These are phyloP conservation scores for Verticillium albo-atrum DNA, from an alignment of 2,329 filamentous ascomycete species.

Conservation along the genomic window DNA sequence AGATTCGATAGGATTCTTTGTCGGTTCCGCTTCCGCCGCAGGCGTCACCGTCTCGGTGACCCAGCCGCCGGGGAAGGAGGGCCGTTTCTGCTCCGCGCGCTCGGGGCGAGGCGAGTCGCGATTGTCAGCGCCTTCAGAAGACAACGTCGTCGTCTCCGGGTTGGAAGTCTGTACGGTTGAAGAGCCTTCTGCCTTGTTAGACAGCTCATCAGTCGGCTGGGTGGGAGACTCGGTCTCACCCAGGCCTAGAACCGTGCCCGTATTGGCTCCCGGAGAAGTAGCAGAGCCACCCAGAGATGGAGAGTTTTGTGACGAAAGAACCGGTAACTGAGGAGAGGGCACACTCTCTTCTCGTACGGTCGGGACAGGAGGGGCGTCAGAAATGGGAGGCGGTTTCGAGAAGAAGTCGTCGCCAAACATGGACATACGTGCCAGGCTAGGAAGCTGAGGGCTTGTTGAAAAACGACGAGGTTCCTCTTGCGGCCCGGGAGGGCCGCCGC, in stretches of 20 bases:
- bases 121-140: background rate
- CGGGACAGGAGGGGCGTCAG: background rate
- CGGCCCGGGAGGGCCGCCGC: background rate
- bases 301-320: background rate
- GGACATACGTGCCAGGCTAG: slow-evolving; percentile 54
- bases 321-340: background rate
- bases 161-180: background rate
- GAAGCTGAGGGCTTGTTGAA: slow-evolving; percentile 54
- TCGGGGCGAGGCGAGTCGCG: slow-evolving; percentile 4
- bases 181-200: background rate
- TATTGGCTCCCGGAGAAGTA: background rate
- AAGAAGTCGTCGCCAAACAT: slow-evolving; percentile 58
- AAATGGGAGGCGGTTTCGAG: slow-evolving; percentile 16
- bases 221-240: background rate
- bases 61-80: slow-evolving; percentile 25
- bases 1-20: background rate
- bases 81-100: slow-evolving; percentile 3
- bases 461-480: slow-evolving; percentile 20
- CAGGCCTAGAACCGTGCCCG: background rate
- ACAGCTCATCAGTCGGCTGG: background rate
- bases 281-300: background rate
- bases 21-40: slow-evolving; percentile 1
- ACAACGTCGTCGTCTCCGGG: background rate
- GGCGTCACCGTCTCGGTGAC: slow-evolving; percentile 19
- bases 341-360: background rate